These are phyloP conservation scores for Neospermospora avenae DNA, from an alignment of 2,329 filamentous ascomycete genomes.

Conservation along the genomic window DNA sequence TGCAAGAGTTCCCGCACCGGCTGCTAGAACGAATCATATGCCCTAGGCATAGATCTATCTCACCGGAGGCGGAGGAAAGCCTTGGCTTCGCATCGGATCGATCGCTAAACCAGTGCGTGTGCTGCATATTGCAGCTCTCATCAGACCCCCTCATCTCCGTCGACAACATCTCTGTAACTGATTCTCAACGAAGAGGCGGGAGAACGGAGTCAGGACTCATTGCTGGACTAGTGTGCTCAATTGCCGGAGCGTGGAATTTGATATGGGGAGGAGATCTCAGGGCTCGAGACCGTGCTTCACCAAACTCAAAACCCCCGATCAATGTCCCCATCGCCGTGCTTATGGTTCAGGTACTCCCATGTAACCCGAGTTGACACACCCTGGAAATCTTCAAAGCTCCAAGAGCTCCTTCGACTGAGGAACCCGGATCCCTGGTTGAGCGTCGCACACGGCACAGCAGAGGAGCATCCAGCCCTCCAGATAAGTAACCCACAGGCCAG, in stretches of 20 bases:
- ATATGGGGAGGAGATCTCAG: not conserved
- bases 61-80: not conserved
- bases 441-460: slow-evolving; percentile 8
- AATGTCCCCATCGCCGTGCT: not conserved
- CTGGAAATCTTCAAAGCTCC: not conserved
- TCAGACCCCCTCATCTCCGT: no score
- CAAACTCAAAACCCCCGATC: not conserved
- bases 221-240: no score
- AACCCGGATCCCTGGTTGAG: slow-evolving; percentile 6
- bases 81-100: not conserved
- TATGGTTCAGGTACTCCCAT: not conserved
- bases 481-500: not conserved
- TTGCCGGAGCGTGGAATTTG: not conserved
- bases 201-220: not conserved
- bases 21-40: slow-evolving; percentile 1
- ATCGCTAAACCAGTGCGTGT: no score
- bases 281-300: not conserved
- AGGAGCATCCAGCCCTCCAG: not conserved
- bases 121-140: no score
- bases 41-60: not conserved
- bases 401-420: not conserved
- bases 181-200: not conserved
- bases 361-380: not conserved
- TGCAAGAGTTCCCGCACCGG: not conserved
- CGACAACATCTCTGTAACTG: no score